Percentiles rank a stretch among this genome's conserved stretches.
These are phyloP conservation scores for Penicillium sp. DNA, from an alignment of 2,329 filamentous ascomycete species.

Conservation along the genomic window DNA sequence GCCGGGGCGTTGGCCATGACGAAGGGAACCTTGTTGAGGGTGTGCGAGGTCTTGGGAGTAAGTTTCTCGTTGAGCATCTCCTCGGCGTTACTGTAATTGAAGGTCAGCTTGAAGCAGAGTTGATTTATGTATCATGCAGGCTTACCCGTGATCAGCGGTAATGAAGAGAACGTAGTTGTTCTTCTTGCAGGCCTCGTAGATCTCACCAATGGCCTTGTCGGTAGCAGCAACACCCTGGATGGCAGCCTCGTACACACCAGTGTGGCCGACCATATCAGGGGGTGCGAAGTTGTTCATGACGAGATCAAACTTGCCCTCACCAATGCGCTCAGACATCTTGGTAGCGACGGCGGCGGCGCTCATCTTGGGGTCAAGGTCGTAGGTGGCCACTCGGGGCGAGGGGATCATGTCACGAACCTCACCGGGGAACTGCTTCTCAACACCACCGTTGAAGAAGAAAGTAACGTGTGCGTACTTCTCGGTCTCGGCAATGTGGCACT, in stretches of 20 bases:
- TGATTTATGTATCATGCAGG: conserved; percentile 8
- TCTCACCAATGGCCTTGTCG: conserved; percentile 88
- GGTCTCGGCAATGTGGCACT: conserved; percentile 96
- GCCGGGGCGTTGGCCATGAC: conserved; percentile 96
- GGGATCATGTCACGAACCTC: conserved; percentile 93
- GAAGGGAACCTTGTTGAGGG: conserved; percentile 95
- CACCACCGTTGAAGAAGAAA: conserved; percentile 99
- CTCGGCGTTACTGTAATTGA: conserved; percentile 71
- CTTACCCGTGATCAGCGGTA: conserved; percentile 86
- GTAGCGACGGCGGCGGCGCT: conserved; percentile 86
- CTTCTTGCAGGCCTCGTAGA: conserved; percentile 92
- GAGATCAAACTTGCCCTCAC: conserved; percentile 85
- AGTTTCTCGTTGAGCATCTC: conserved; percentile 98
- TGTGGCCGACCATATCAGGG: conserved; percentile 99
- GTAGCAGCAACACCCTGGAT: conserved; percentile 82
- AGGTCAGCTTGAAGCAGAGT: conserved; percentile 20
- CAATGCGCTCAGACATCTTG: conserved; percentile 84
- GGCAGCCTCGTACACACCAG: conserved; percentile 93
- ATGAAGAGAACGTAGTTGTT: conserved; percentile 91
- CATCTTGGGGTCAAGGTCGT: conserved; percentile 95
- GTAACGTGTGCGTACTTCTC: conserved; percentile 99
- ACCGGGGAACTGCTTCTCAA: conserved; percentile 91
- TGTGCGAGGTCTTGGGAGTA: conserved; percentile 97
- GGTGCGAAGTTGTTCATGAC: conserved; percentile 99
- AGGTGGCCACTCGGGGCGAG: conserved; percentile 92